Base-by-base conservation (phyloP, 306 rosid species). In the Biancaea sappan region DNA sequence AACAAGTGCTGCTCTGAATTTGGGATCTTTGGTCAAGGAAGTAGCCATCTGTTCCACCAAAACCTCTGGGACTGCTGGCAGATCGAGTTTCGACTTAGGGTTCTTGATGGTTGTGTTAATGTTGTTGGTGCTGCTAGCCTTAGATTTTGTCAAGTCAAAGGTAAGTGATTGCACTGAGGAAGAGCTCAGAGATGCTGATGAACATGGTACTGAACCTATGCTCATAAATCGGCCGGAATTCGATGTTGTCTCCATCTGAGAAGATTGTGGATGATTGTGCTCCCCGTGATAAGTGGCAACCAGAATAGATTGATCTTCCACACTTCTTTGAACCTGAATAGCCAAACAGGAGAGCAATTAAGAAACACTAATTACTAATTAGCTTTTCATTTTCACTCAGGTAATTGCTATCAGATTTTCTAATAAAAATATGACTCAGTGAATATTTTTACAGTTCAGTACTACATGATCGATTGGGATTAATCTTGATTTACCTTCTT, bases 221-320 rank as follows among this genome's bases (percentile, higher is more conserved):
- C 65, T 68, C 73, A 66, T n/a, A 38, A 78, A 6, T 21, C 88
- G 90, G 73, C 75, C 69, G 14, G 88, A 67, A 44, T 86, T 84
- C 1, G 92, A 82, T 40, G 92, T 83, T 44, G 88, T 81, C 37
- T 92, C 97, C 14, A 80, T 59, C 54, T 74, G 97, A 69, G 88
- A 71, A 50, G 91, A 82, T 50, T 75, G 84, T 6, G 98, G 87
- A 80, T 95, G 99, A 77, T 90, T 95, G 78, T 95, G 99, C 79
- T 92, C 99, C 6, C 99, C 99, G 87, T 92, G 98, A 62, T 95
- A 95, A 56, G 99, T 95, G 22, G 98, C 98, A 40, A 92, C 98
- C 34, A 95, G 75, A 57, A 95, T 40, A 7, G 94, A 87, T 79
- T 95, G 99, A 86, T 95, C 99, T 13, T 92, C 98, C 16, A 87